Evolutionary conservation across 2,329 filamentous ascomycete genomes (phyloP).

Genomic region (Penicillium fuscoglaucum): DNA sequence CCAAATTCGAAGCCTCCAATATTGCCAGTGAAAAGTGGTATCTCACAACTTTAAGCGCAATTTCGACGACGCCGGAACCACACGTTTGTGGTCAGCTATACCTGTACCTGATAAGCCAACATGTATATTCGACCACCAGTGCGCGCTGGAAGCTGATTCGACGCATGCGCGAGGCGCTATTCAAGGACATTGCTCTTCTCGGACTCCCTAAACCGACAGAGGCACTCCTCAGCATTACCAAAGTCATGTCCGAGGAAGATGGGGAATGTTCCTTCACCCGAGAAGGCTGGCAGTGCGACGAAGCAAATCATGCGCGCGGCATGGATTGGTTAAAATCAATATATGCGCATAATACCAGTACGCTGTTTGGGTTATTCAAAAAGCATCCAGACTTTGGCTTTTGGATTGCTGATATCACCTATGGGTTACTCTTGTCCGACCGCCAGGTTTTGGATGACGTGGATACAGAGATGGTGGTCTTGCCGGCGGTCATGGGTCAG

Average conservation of each 20-base stretch:
- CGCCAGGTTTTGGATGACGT: conserved; percentile 36
- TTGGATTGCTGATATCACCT: conserved; percentile 70
- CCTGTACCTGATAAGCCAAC: conserved; percentile 51
- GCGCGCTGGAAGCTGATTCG: conserved; percentile 15
- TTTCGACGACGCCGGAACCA: conserved; percentile 51
- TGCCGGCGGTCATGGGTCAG: conserved; percentile 42
- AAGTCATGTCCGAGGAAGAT: conserved; percentile 53
- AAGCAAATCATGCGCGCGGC: conserved; percentile 52
- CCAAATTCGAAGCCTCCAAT: conserved; percentile 13
- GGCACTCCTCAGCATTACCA: conserved; percentile 53
- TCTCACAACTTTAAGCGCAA: conserved; percentile 33
- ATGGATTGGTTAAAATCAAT: conserved; percentile 55
- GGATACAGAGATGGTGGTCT: conserved; percentile 42
- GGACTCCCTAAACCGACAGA: conserved; percentile 62
- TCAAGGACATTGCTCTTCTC: conserved; percentile 56
- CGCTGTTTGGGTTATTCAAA: conserved; percentile 22
- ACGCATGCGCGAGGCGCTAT: conserved; percentile 52
- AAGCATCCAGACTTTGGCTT: conserved; percentile 56
- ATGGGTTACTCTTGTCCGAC: conserved; percentile 53
- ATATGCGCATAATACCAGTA: conserved; percentile 49
- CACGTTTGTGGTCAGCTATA: conserved; percentile 54
- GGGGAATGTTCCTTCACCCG: conserved; percentile 53
- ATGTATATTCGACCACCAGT: conserved; percentile 37
- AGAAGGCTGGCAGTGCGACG: conserved; percentile 58
- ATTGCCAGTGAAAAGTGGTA: conserved; percentile 22